Conservation (phyloP, 345 rosid species). For the Eucalyptus regnans region DNA sequence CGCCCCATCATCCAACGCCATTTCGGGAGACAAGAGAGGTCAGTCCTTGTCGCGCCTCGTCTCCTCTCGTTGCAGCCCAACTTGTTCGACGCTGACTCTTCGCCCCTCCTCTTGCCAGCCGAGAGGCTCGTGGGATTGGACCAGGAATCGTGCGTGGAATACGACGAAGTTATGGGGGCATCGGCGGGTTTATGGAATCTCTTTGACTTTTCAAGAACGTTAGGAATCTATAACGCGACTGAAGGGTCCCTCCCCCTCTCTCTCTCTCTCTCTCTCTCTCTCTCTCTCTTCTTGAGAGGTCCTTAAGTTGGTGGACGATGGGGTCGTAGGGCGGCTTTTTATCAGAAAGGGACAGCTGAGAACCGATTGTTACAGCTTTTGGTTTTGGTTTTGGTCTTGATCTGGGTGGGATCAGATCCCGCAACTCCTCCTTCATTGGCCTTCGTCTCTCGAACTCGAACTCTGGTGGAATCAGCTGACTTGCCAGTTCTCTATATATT, state of each 20-base stretch:
- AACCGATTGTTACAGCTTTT: not conserved
- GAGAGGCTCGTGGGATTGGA: not conserved
- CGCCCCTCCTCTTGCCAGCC: not conserved
- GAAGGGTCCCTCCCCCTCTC: not conserved
- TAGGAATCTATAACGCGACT: not conserved
- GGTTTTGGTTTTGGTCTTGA: not conserved
- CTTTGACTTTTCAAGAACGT: not conserved
- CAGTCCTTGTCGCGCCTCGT: not conserved
- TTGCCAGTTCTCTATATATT: constrained; percentile 86
- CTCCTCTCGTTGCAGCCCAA: not conserved
- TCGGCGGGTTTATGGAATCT: not conserved
- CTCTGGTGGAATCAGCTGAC: constrained; percentile 75
- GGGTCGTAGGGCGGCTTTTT: not conserved
- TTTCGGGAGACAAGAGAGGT: not conserved
- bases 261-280: not conserved
- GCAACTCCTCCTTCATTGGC: constrained; percentile 63
- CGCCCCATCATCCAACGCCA: not conserved
- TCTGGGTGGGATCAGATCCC: constrained; percentile 33
- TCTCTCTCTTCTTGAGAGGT: not conserved
- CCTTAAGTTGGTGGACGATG: not conserved
- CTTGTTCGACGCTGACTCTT: not conserved
- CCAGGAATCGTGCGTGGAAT: not conserved
- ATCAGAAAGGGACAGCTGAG: not conserved
- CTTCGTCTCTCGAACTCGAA: constrained; percentile 79
- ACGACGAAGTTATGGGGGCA: too few species aligned